phyloP scores from a whole-genome alignment of 164 flowering plant genomes.

The Dillenia turbinata region DNA sequence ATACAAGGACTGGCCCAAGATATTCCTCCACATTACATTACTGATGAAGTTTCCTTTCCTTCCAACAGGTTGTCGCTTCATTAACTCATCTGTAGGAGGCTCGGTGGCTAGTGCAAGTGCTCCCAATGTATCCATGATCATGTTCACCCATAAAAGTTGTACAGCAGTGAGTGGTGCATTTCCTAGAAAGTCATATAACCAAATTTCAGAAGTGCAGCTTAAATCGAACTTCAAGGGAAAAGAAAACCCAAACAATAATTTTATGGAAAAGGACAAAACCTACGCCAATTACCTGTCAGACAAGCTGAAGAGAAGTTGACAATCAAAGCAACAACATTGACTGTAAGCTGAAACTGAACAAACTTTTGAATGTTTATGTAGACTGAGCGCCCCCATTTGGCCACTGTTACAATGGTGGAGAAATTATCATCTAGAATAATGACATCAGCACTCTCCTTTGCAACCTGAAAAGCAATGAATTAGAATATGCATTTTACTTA shows the following conservation, averaged over 20 bases:
- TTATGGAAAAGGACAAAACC: neutral
- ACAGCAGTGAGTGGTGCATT: conserved; percentile 91
- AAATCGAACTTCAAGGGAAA: neutral
- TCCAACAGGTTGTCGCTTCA: conserved; percentile 85
- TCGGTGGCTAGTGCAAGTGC: conserved; percentile 96
- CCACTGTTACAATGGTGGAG: conserved; percentile 91
- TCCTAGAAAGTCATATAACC: conserved; percentile 40
- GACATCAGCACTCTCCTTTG: conserved; percentile 98
- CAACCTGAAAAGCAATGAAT: conserved; percentile 50
- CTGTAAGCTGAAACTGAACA: conserved; percentile 93
- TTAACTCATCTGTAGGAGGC: conserved; percentile 80
- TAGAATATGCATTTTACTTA: too few species aligned
- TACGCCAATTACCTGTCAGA: conserved; percentile 55
- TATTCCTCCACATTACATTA: conserved; percentile 96
- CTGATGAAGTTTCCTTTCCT: conserved; percentile 87
- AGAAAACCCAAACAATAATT: neutral
- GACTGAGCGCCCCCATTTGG: conserved; percentile 96
- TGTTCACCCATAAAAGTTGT: conserved; percentile 95
- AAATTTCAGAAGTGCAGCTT: conserved; percentile 2
- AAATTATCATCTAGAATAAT: conserved; percentile 90
- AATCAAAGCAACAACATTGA: conserved; percentile 82
- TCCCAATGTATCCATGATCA: conserved; percentile 98
- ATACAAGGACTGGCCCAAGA: conserved; percentile 78
- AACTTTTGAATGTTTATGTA: conserved; percentile 89
- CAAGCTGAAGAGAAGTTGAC: conserved; percentile 95